These are phyloP conservation scores for Flaveria trinervia DNA, from an alignment of 129 eudicot genomes.

Conservation along the genomic window DNA sequence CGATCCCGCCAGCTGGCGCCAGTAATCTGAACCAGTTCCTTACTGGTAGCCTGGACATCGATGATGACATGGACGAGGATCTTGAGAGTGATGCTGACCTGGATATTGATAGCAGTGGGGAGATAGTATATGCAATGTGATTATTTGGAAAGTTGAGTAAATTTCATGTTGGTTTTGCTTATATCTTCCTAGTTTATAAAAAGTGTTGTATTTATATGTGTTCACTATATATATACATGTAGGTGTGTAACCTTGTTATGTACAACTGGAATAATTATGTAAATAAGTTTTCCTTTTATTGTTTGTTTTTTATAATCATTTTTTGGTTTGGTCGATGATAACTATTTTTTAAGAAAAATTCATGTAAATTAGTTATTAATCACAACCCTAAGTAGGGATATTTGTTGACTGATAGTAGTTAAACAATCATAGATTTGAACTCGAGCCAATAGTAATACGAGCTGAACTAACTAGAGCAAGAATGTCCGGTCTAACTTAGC, in stretches of 20 bases:
- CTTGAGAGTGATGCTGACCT: conserved; percentile 85
- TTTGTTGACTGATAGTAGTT: too few relatives aligned
- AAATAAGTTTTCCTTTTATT: too few relatives aligned
- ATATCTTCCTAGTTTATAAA: not conserved
- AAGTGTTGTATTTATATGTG: conserved; percentile 15
- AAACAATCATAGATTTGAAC: too few relatives aligned
- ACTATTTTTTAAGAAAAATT: too few relatives aligned
- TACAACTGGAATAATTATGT: not conserved
- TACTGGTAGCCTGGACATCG: conserved; percentile 81
- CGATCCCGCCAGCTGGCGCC: conserved; percentile 75
- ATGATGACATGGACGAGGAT: conserved; percentile 95
- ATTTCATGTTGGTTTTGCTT: conserved; percentile 17
- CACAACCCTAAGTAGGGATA: too few relatives aligned
- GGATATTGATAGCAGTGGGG: conserved; percentile 95
- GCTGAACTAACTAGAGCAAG: too few relatives aligned
- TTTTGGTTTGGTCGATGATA: too few relatives aligned
- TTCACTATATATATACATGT: conserved; percentile 6
- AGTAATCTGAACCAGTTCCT: conserved; percentile 61
- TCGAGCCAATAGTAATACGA: too few relatives aligned
- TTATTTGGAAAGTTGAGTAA: conserved; percentile 6
- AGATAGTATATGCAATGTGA: conserved; percentile 89
- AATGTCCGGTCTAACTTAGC: too few relatives aligned
- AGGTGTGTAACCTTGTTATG: conserved; percentile 18
- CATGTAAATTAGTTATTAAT: too few relatives aligned
- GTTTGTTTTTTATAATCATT: too few relatives aligned